Evolutionary conservation across 331 rosid genomes (phyloP).

Genomic region (Spiraea crenata): DNA sequence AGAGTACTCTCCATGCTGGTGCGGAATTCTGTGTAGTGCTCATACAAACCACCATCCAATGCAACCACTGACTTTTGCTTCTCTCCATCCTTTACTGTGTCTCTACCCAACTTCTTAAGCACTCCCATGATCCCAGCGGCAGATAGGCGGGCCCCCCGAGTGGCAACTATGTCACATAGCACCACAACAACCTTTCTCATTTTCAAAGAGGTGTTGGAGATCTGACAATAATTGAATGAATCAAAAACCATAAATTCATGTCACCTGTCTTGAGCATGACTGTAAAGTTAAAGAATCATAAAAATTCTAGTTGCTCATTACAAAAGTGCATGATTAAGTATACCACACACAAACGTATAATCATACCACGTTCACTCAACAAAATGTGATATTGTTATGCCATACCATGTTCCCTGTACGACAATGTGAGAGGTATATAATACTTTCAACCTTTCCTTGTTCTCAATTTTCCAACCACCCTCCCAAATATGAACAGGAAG

Average conservation of each 20-base stretch:
- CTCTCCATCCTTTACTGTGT: constrained; percentile 53
- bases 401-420: not conserved
- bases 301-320: not conserved
- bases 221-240: constrained; percentile 39
- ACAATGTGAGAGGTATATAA: not conserved
- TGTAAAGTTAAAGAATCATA: not conserved
- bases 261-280: not conserved
- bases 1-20: constrained; percentile 72
- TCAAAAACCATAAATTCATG: constrained; percentile 4
- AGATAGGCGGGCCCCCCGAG: constrained; percentile 80
- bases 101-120: constrained; percentile 85
- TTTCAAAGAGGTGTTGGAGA: constrained; percentile 67
- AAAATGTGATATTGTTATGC: not conserved
- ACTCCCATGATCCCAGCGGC: constrained; percentile 91
- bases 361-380: not conserved
- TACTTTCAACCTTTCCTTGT: not conserved
- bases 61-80: constrained; percentile 75
- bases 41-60: constrained; percentile 90
- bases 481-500: not conserved
- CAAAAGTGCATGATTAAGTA: not conserved
- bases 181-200: constrained; percentile 61
- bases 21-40: constrained; percentile 76
- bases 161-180: constrained; percentile 70
- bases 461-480: not conserved
- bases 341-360: not conserved